phyloP scores from a whole-genome alignment of 192 early-diverging fungal genomes.

The Globomyces pollinis-pini region DNA sequence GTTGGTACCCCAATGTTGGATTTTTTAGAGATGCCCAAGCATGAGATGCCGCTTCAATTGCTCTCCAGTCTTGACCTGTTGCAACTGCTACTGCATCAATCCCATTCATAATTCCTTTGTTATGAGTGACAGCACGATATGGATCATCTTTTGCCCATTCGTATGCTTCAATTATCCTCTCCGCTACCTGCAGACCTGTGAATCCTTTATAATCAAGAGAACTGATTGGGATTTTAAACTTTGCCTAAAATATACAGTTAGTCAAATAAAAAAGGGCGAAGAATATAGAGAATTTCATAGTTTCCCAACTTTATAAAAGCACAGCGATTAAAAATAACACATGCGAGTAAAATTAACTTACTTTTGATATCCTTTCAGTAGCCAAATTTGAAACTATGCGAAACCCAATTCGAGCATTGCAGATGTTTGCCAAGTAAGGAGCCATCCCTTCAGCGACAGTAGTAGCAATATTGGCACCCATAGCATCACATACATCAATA shows the following conservation, averaged over 20 bases:
- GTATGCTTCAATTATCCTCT: slow-evolving; percentile 57
- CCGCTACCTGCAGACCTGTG: slow-evolving; percentile 52
- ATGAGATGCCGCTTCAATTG: slow-evolving; percentile 65
- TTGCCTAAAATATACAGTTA: slow-evolving; percentile 24
- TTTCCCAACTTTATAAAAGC: no score
- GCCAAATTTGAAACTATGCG: slow-evolving; percentile 64
- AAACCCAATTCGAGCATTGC: slow-evolving; percentile 51
- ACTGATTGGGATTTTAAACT: slow-evolving; percentile 53
- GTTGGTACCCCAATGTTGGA: slow-evolving; percentile 34
- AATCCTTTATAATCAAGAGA: slow-evolving; percentile 60
- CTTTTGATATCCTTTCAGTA: slow-evolving; percentile 55
- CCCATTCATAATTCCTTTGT: slow-evolving; percentile 80
- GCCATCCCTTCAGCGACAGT: slow-evolving; percentile 65
- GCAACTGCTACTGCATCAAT: slow-evolving; percentile 71
- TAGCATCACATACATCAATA: slow-evolving; percentile 71
- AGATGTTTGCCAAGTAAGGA: slow-evolving; percentile 45
- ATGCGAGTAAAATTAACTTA: no score
- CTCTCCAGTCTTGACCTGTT: slow-evolving; percentile 72
- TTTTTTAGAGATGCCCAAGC: slow-evolving; percentile 49
- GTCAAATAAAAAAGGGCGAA: slow-evolving; percentile 5
- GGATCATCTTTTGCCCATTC: slow-evolving; percentile 64
- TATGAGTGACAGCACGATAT: slow-evolving; percentile 66
- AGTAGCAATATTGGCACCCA: slow-evolving; percentile 69
- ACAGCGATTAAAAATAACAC: slow-evolving; percentile 5
- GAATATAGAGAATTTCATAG: no score